These are phyloP conservation scores for Camellia sinensis DNA, from an alignment of 148 eudicot genomes.

Conservation along the genomic window DNA sequence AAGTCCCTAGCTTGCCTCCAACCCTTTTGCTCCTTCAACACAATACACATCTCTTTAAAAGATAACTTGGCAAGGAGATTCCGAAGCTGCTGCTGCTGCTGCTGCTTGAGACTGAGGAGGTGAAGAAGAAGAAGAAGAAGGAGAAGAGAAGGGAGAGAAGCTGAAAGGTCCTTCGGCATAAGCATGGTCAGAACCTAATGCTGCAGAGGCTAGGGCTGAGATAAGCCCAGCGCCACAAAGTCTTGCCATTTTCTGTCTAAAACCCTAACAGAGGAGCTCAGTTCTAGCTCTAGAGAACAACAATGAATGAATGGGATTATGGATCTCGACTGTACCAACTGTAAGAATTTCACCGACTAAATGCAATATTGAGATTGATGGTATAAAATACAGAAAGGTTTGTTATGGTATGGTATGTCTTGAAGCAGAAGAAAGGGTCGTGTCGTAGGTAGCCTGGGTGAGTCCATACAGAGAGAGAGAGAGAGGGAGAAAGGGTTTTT, in stretches of 20 bases:
- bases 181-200: constrained; percentile 35
- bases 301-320: neutral
- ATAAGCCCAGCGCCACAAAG: constrained; percentile 52
- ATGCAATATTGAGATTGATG: neutral
- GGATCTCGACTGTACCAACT: neutral
- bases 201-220: constrained; percentile 50
- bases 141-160: constrained; percentile 42
- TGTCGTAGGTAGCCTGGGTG: neutral
- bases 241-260: constrained; percentile 35
- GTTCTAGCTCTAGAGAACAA: neutral
- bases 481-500: neutral
- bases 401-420: neutral
- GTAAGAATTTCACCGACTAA: neutral
- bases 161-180: constrained; percentile 52
- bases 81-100: constrained; percentile 21
- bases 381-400: too few relatives aligned
- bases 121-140: constrained; percentile 18
- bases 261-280: constrained; percentile 2
- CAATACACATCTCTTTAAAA: constrained; percentile 87
- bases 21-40: constrained; percentile 74
- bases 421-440: neutral
- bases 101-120: neutral
- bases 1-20: constrained; percentile 87
- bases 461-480: neutral
- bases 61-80: constrained; percentile 32